These are phyloP conservation scores for Magnolia officinalis DNA, from an alignment of 164 flowering plant genomes.

Conservation along the genomic window DNA sequence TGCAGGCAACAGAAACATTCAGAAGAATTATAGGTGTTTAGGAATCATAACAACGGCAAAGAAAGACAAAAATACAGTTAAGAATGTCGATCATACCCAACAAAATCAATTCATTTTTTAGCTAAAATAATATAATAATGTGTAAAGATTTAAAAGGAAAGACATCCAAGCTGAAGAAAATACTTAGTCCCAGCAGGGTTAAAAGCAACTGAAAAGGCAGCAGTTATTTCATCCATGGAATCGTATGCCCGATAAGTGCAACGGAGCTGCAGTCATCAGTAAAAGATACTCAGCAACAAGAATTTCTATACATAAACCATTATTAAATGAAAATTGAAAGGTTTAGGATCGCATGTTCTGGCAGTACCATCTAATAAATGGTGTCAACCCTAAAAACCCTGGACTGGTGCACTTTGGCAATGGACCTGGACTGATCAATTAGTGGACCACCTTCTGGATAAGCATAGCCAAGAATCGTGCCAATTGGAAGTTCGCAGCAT, in stretches of 20 bases:
- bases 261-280: constrained; percentile 61
- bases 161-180: constrained; percentile 3
- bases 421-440: not conserved
- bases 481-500: not conserved
- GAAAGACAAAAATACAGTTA: not conserved
- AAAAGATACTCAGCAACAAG: not conserved
- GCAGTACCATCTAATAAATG: not conserved
- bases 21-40: not conserved
- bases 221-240: constrained; percentile 92
- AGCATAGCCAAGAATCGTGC: not conserved
- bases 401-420: not conserved
- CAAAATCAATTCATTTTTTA: not conserved
- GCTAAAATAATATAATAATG: not conserved
- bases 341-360: not conserved
- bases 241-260: constrained; percentile 97
- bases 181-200: constrained; percentile 81
- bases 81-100: not conserved
- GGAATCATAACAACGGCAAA: not conserved
- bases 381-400: not conserved
- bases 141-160: not conserved
- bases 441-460: not conserved
- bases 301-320: not conserved
- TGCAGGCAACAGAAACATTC: not conserved
- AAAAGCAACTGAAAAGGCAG: constrained; percentile 86
- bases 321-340: not conserved